phyloP scores from a whole-genome alignment of 306 rosid genomes.

The Medicago ruthenica region DNA sequence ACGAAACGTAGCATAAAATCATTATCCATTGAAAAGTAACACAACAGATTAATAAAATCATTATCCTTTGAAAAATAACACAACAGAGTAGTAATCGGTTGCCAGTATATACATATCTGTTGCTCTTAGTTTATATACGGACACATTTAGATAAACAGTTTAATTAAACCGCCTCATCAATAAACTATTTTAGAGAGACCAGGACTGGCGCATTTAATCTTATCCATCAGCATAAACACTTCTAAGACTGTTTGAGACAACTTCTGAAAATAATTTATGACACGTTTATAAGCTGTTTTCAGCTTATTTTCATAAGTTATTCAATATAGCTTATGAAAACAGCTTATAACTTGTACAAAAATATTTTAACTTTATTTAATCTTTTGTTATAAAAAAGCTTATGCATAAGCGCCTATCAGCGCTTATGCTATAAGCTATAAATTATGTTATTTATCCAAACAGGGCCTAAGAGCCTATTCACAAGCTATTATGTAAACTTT shows the following conservation, averaged over 20 bases:
- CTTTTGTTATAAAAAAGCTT: no score
- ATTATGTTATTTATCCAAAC: no score
- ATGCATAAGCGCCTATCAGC: no score
- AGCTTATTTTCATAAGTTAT: no score
- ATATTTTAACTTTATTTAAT: no score
- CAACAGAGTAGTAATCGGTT: constrained; percentile 7
- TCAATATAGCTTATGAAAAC: no score
- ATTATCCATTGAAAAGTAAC: constrained; percentile 2
- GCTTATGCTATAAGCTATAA: no score
- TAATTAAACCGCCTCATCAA: background rate
- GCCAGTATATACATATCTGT: background rate
- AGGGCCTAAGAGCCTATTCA: background rate
- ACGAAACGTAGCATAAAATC: background rate
- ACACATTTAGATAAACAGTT: background rate
- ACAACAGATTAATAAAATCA: background rate
- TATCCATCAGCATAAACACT: no score
- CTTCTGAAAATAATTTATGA: no score
- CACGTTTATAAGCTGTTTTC: no score
- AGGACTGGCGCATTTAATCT: background rate
- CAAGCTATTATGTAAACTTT: background rate
- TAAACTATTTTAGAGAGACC: background rate
- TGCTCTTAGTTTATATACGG: background rate
- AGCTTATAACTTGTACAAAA: no score
- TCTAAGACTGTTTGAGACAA: no score
- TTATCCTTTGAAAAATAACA: background rate